Base-by-base conservation (phyloP, 306 rosid genomes). In the Pueraria montana region DNA sequence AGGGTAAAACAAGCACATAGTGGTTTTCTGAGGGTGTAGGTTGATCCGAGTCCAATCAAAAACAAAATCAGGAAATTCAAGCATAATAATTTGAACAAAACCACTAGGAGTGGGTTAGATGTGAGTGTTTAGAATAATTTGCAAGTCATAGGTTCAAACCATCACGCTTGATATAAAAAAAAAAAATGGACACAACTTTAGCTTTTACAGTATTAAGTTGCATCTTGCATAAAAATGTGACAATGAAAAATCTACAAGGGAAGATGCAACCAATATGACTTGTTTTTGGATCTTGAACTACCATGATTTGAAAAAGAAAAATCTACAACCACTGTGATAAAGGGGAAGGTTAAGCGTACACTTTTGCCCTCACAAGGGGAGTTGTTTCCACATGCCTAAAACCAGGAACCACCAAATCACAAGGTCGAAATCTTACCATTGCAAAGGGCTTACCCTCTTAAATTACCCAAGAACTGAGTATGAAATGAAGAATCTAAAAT, bases 1-100 rank as follows among this genome's bases (percentile, higher is more conserved):
- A 50, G 68, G 11, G 50, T 23, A 80, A 67, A 85, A 83, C 64
- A 77, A 50, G 63, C 79, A 81, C 76, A 78, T 26, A 11, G 68
- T 55, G 50, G 79, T 67, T 32, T 43, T 53, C 76, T 50, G 9
- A 17, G 55, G 43, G 32, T 45, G 81, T 34, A 59, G 17, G 70
- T 59, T 18, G n/a, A 71, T n/a, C 75, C 72, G 45, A 17, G 61
- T 61, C 67, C 61, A 62, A 83, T 26, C 48, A 66, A 73, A 74
- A 56, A 26, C 43, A 46, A 46, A 12, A 58, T 61, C 79, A 27
- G 50, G 61, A 45, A 71, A 26, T 80, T 80, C 49, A 20, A 17
- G 49, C 30, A 20, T 27, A 18, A 32, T 46, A 64, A n/a, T 34
- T 52, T 34, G 43, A 52, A 32, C 10, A 52, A 36, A 23, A 16